Base-by-base conservation (phyloP, 1,284 basidiomycete genomes). In the Microbotryum intermedium region DNA sequence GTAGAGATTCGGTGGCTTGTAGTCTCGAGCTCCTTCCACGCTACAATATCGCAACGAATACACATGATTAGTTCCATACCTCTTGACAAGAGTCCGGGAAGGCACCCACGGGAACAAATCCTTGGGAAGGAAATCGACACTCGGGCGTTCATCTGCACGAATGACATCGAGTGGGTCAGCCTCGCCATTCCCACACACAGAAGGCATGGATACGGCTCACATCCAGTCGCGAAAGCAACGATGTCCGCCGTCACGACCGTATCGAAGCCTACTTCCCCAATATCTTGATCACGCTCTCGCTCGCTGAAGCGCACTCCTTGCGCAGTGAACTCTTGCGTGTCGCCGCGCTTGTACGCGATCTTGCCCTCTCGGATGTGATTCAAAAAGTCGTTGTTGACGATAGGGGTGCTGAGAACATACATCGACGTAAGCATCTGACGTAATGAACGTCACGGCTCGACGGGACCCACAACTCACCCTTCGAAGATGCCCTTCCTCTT, bases 331-430 rank as follows among this genome's bases (percentile, higher is more conserved):
- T 76, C 73, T 34, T 78, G 63, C 0, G 81, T 79, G 62, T 83
- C 81, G 6, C 82, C 82, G 5, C 83, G 81, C 25, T 82, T 72
- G 69, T 84, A 84, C 39, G 75, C 69, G 60, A 81, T 80, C 43
- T 72, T 69, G 7, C 81, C 81, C 3, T 73, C 62, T 34, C 81
- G 79, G 46, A 84, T 79, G 61, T 83, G 78, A 2, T 71, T 55
- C 6, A 84, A 75, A 60, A 83, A 82, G 11, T 75, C 77, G 65
- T 82, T 79, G 72, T 84, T 84, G 43, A 84, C 82, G 53, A 83
- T 72, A 4, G 74, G 74, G 2, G 62, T 66, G 73, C 78, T 75
- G 26, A 16, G 30, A 39, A 34, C 26, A 53, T 6, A n/a, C 5
- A 20, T 43, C 6, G 44, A 18, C 6, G 26, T 3, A 4, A 16